Conservation (phyloP, 2,329 filamentous ascomycete genomes). For the Colletotrichum abscissum region DNA sequence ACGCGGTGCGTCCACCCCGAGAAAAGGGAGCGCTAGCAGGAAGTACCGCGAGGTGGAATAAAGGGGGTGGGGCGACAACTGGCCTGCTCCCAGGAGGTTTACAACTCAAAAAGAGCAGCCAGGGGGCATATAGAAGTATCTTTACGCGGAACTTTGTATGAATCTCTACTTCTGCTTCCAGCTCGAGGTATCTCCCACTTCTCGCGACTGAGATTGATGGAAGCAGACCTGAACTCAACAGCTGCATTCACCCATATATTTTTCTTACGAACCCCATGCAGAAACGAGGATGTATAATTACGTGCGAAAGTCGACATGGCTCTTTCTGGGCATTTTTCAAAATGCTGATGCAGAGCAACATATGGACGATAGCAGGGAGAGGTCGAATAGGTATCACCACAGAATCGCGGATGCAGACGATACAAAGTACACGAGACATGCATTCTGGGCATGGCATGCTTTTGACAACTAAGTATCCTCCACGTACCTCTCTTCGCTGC, state of each 20-base stretch:
- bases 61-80: constrained; percentile 28
- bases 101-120: constrained; percentile 20
- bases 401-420: neutral
- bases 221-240: neutral
- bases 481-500: neutral
- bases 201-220: neutral
- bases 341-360: neutral
- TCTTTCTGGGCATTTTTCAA: neutral
- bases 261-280: neutral
- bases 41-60: constrained; percentile 19
- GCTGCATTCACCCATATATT: neutral
- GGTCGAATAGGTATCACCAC: neutral
- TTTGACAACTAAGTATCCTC: constrained; percentile 6
- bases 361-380: neutral
- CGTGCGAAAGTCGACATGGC: neutral
- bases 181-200: neutral
- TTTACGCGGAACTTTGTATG: neutral
- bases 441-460: neutral
- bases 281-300: neutral
- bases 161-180: neutral
- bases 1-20: constrained; percentile 8
- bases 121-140: neutral
- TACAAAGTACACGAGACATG: neutral
- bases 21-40: constrained; percentile 25
- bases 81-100: constrained; percentile 21